Evolutionary conservation across 1,284 basidiomycete genomes (phyloP), one percentile per base, ranked within the genome.

Genomic region (Vanrija pseudolonga): DNA sequence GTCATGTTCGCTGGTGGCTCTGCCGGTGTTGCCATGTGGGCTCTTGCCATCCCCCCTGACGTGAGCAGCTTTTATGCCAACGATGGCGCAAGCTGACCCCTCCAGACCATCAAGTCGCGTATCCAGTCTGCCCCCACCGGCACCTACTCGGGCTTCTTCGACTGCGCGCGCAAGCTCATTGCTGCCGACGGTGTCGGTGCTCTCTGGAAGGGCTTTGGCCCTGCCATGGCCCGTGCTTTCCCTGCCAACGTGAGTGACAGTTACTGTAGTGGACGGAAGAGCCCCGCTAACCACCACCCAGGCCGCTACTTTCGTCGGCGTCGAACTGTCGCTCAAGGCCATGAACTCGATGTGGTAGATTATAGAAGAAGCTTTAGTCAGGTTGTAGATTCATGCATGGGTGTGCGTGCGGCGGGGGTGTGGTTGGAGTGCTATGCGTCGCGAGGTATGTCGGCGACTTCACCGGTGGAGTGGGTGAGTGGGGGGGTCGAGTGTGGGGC

Each of bases 11-110:
- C 96, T 43, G 96, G 96, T 68, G 95, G 94, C 59, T 86, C 85
- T 51, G 96, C 96, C 8, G 96, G 96, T 69, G 85, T 98, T 36
- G 92, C 93, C 44, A 98, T 98, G 96, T 97, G 94, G 94, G 82
- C 89, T 32, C 81, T 96, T 63, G 93, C 89, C 28, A 95, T 97
- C 64, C 93, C 93, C 50, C 92, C 93, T 45, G 93, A 97, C 77
- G 92, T 91, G 67, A 61, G 88, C 79, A 11, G 3, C 12, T n/a
- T n/a, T n/a, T n/a, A n/a, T n/a, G 15, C 37, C 14, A 26, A 43
- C 14, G 20, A 23, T 23, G 9, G 18, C 1, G 3, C 19, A 1
- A 1, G 9, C 48, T 39, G 18, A 48, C 37, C 42, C 59, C 17
- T 14, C 45, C 61, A 94, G 90, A 90, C 93, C 26, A 80, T 98